Conservation (phyloP, 108 stramenopile species). For the Cyclotella choctawhatcheeana region DNA sequence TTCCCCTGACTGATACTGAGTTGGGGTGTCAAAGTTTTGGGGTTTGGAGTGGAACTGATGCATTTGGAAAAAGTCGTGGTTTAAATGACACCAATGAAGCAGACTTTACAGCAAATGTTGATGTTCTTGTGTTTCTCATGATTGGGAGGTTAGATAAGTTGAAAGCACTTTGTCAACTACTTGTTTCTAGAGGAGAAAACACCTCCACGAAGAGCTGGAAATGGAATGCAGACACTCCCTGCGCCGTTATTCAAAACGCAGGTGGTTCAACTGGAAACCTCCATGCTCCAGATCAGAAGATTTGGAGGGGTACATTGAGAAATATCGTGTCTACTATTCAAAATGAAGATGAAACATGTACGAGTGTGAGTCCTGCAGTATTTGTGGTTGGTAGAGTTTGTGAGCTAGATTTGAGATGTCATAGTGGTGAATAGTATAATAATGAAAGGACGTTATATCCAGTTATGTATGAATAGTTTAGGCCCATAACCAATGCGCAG, state of each 20-base stretch:
- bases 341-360: constrained; percentile 28
- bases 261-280: constrained; percentile 16
- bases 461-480: too few relatives aligned
- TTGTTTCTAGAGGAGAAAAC: neutral
- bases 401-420: constrained; percentile 31
- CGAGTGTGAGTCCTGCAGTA: constrained; percentile 48
- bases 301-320: constrained; percentile 37
- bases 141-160: constrained; percentile 53
- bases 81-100: constrained; percentile 4
- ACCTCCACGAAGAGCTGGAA: neutral
- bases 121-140: constrained; percentile 51
- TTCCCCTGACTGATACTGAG: constrained; percentile 42
- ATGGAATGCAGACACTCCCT: constrained; percentile 38
- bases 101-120: constrained; percentile 26
- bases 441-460: too few relatives aligned
- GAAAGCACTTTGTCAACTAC: constrained; percentile 31
- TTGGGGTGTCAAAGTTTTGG: constrained; percentile 50
- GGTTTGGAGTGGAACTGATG: constrained; percentile 52
- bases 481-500: too few relatives aligned
- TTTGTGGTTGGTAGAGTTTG: constrained; percentile 43
- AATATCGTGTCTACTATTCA: constrained; percentile 35
- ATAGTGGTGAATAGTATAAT: too few relatives aligned
- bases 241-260: constrained; percentile 50
- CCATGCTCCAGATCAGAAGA: constrained; percentile 28
- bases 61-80: constrained; percentile 31